Evolutionary conservation across 2,329 filamentous ascomycete genomes (phyloP), one percentile per base, ranked within the genome.

Genomic region (Trichoderma semiorbis): DNA sequence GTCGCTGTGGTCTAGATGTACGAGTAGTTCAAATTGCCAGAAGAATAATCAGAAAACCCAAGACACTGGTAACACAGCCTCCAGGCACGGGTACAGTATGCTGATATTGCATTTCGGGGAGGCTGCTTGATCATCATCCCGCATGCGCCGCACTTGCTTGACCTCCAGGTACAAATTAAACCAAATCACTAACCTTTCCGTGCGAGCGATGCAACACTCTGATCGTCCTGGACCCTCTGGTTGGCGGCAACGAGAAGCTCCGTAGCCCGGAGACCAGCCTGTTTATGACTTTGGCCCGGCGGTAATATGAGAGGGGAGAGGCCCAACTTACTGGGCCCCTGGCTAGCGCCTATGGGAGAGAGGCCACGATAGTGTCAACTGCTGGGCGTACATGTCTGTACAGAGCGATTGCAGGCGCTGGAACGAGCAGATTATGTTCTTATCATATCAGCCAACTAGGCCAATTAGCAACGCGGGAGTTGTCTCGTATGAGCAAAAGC

Each of bases 211-310:
- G 39, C 66, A 53, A 62, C 55, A 21, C 39, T 36, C 24, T 69
- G 36, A 28, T 53, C 55, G 39, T 30, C 21, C 26, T 53, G 28
- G 21, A 36, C 6, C 50, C 32, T 50, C 34, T 53, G 57, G 55
- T 69, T 69, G 66, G 66, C 57, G 66, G 66, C 57, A 36, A 36
- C 57, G 36, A 24, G 57, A 69, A 47, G 66, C 66, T 69, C 66
- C 66, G 57, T 69, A 43, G 36, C 18, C 66, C 66, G 66, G 55
- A 69, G 66, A 50, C 66, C 66, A 61, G 55, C 34, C 66, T 62
- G 36, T 32, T 61, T 69, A 69, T 61, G 55, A 69, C 66, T 30
- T 62, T 61, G 66, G 26, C 57, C 50, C 64, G 64, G 64, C 64
- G 50, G 50, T 43, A 67, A 58, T 24, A 67, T 53, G 64, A 58